phyloP scores from a whole-genome alignment of 306 rosid genomes.

The Dalbergia cultrata region DNA sequence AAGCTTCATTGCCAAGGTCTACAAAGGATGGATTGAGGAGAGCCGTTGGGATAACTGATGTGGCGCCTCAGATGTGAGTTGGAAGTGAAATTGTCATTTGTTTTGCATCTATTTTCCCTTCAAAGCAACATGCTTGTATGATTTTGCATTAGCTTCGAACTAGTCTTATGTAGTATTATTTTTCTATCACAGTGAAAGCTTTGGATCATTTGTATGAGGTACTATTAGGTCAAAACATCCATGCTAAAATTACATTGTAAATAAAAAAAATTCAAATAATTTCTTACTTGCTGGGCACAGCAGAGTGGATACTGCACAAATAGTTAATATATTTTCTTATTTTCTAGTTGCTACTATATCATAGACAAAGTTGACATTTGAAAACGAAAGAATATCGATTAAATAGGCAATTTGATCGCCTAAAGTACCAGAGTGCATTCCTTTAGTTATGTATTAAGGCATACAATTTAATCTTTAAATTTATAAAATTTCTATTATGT shows the following conservation, averaged over 20 bases:
- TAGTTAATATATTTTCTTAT: no score
- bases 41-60: conserved; percentile 37
- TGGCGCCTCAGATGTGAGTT: background rate
- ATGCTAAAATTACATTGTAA: background rate
- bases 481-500: no score
- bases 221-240: background rate
- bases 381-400: no score
- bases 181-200: background rate
- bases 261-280: background rate
- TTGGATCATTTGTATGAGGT: background rate
- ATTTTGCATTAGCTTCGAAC: background rate
- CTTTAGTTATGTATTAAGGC: no score
- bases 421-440: no score
- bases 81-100: background rate
- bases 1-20: conserved; percentile 54
- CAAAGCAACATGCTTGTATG: background rate
- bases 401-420: no score
- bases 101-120: background rate
- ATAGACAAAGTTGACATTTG: no score
- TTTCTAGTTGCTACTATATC: no score
- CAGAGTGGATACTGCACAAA: background rate
- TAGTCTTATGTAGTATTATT: background rate
- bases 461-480: no score
- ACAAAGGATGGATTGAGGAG: conserved; percentile 54
- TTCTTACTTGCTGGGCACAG: background rate